Evolutionary conservation across 768 basidiomycete genomes (phyloP).

Genomic region (Paxillus ammoniavirescens): DNA sequence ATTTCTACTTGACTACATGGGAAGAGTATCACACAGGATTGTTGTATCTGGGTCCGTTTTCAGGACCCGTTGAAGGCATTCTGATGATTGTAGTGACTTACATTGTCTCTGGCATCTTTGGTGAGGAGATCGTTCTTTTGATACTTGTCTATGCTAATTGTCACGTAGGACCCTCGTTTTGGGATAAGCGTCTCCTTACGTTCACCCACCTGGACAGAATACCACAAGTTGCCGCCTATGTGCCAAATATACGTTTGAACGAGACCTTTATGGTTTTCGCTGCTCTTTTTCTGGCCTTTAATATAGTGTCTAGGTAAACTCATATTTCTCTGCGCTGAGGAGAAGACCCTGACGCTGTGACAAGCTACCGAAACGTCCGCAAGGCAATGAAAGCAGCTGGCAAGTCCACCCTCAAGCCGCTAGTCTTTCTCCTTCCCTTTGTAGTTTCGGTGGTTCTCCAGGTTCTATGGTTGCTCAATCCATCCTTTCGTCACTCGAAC

Average conservation of each 20-base stretch:
- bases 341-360: slow-evolving; percentile 2
- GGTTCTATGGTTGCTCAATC: slow-evolving; percentile 77
- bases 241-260: slow-evolving; percentile 77
- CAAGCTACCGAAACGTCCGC: slow-evolving; percentile 80
- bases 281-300: slow-evolving; percentile 67
- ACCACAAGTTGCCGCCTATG: slow-evolving; percentile 39
- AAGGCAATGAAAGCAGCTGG: slow-evolving; percentile 45
- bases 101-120: slow-evolving; percentile 72
- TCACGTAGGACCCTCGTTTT: slow-evolving; percentile 66
- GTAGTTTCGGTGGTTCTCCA: slow-evolving; percentile 67
- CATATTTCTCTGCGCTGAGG: background rate
- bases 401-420: slow-evolving; percentile 48
- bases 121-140: slow-evolving; percentile 34
- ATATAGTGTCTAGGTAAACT: slow-evolving; percentile 68
- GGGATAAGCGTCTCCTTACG: slow-evolving; percentile 70
- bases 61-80: slow-evolving; percentile 96
- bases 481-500: slow-evolving; percentile 55
- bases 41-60: slow-evolving; percentile 89
- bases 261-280: slow-evolving; percentile 87
- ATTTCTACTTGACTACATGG: slow-evolving; percentile 77
- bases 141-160: background rate
- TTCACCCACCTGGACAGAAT: slow-evolving; percentile 54
- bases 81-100: slow-evolving; percentile 80
- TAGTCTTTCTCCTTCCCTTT: slow-evolving; percentile 81
- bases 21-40: slow-evolving; percentile 90